These are phyloP conservation scores for Kwoniella botswanensis DNA, from an alignment of 768 basidiomycete species.

Conservation along the genomic window DNA sequence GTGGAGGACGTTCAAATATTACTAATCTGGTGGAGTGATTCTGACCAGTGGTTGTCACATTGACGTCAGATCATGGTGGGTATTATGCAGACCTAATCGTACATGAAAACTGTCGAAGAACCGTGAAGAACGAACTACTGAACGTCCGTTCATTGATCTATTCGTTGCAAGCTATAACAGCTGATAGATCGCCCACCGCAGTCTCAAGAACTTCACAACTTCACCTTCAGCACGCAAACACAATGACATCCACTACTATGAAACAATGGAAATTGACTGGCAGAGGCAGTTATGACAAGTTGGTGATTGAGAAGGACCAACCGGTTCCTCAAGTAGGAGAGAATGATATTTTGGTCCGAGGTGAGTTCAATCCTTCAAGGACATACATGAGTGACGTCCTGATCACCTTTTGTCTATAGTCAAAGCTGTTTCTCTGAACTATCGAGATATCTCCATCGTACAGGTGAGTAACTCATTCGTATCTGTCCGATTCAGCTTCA, in stretches of 20 bases:
- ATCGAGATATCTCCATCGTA: slow-evolving; percentile 26
- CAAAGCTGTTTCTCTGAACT: slow-evolving; percentile 26
- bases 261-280: slow-evolving; percentile 22
- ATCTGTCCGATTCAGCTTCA: too few relatives aligned
- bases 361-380: slow-evolving; percentile 4
- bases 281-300: slow-evolving; percentile 13
- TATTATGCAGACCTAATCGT: too few relatives aligned
- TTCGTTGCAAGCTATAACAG: too few relatives aligned
- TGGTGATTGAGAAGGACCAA: slow-evolving; percentile 12
- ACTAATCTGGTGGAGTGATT: background rate
- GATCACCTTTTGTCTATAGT: slow-evolving; percentile 2
- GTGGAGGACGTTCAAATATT: background rate
- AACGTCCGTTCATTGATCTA: too few relatives aligned
- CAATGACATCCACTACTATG: slow-evolving; percentile 16
- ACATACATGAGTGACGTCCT: background rate
- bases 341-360: slow-evolving; percentile 17
- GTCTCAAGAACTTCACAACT: too few relatives aligned
- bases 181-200: too few relatives aligned
- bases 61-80: background rate
- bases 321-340: slow-evolving; percentile 21
- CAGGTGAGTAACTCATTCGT: slow-evolving; percentile 2
- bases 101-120: too few relatives aligned
- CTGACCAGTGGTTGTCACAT: background rate
- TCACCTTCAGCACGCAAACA: background rate
- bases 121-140: too few relatives aligned